Conservation (phyloP, 2,329 filamentous ascomycete genomes). For the Fusarium marasasianum region DNA sequence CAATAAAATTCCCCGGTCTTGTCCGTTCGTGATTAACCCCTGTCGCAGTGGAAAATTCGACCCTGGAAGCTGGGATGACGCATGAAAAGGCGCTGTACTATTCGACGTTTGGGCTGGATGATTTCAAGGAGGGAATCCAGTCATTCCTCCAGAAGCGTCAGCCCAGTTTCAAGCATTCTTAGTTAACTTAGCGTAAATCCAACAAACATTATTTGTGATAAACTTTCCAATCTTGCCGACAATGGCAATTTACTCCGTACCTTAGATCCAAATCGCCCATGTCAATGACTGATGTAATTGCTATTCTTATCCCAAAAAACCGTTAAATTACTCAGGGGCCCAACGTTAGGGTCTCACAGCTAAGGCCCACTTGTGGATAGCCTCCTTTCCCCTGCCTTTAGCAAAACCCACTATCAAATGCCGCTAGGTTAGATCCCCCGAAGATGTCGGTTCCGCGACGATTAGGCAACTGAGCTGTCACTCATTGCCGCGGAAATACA, state of each 20-base stretch:
- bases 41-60: slow-evolving; percentile 14
- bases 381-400: slow-evolving; percentile 1
- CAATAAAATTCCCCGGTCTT: background rate
- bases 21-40: background rate
- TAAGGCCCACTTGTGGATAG: background rate
- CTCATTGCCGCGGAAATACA: background rate
- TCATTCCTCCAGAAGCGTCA: slow-evolving; percentile 21
- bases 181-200: background rate
- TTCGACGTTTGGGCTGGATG: slow-evolving; percentile 23
- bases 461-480: background rate
- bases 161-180: slow-evolving; percentile 23
- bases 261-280: background rate
- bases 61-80: slow-evolving; percentile 19
- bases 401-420: background rate
- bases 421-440: background rate
- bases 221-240: background rate
- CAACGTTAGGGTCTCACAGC: background rate
- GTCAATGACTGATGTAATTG: background rate
- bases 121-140: slow-evolving; percentile 28
- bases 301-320: background rate
- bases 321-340: background rate
- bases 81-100: slow-evolving; percentile 31
- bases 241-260: background rate
- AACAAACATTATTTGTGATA: no score
- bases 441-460: background rate